Conservation (phyloP, 768 basidiomycete genomes). For the Mycena venus region DNA sequence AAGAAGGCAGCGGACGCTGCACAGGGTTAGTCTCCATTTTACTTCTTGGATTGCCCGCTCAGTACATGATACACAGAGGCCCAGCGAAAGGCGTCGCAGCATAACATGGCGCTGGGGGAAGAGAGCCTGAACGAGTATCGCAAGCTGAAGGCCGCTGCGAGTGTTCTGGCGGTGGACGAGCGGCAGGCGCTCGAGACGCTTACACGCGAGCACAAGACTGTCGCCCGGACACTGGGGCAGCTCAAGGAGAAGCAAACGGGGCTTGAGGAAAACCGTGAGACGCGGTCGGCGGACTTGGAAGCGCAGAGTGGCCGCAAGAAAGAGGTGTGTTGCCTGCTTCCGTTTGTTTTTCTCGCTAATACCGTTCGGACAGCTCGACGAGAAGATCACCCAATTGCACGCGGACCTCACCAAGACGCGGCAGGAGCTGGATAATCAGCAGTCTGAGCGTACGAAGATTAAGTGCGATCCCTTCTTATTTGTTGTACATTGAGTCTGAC, state of each 20-base stretch:
- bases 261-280: conserved; percentile 68
- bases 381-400: conserved; percentile 67
- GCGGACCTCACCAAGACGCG: conserved; percentile 74
- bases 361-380: conserved; percentile 62
- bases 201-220: conserved; percentile 85
- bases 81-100: conserved; percentile 77
- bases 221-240: conserved; percentile 72
- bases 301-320: conserved; percentile 64
- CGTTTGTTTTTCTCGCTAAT: not conserved
- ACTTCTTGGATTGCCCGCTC: not conserved
- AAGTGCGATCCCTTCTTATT: conserved; percentile 61
- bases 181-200: conserved; percentile 88
- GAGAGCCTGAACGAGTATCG: conserved; percentile 92
- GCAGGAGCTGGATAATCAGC: conserved; percentile 87
- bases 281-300: conserved; percentile 67
- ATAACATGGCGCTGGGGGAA: conserved; percentile 84
- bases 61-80: conserved; percentile 63
- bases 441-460: conserved; percentile 86
- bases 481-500: not conserved
- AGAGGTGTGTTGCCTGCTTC: conserved; percentile 60
- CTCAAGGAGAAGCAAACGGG: conserved; percentile 79
- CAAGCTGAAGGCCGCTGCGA: conserved; percentile 82
- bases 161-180: conserved; percentile 85
- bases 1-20: conserved; percentile 81
- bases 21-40: conserved; percentile 67